Evolutionary conservation across 352 stramenopile genomes (phyloP).

Genomic region (Pythium phragmitis): DNA sequence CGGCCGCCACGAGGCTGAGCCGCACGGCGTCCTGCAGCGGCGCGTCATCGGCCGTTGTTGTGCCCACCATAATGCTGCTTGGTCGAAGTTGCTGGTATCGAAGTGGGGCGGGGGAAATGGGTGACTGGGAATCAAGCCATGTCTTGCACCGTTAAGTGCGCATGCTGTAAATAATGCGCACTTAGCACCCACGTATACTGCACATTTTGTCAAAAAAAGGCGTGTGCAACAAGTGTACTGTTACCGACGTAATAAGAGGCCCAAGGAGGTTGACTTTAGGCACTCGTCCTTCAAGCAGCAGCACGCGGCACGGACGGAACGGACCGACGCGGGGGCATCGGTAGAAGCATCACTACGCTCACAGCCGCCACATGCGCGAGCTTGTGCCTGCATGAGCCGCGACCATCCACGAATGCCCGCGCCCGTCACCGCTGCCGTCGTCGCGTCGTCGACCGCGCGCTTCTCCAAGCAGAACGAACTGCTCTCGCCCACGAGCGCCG

Average conservation of each 20-base stretch:
- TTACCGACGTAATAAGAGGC: neutral
- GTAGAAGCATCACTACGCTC: neutral
- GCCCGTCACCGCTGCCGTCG: slow-evolving; percentile 4
- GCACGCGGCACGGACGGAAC: neutral
- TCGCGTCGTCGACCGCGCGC: slow-evolving; percentile 5
- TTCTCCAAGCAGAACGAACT: slow-evolving; percentile 32
- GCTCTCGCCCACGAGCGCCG: slow-evolving; percentile 50
- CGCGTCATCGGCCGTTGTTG: slow-evolving; percentile 19
- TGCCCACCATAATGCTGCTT: neutral
- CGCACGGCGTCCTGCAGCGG: slow-evolving; percentile 55
- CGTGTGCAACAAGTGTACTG: slow-evolving; percentile 12
- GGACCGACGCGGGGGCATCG: neutral
- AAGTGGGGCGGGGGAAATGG: neutral
- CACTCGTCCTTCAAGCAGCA: neutral
- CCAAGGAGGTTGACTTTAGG: neutral
- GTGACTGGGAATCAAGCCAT: neutral
- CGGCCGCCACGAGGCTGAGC: slow-evolving; percentile 50
- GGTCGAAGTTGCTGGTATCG: neutral
- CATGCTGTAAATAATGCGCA: neutral
- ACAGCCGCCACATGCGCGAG: slow-evolving; percentile 13
- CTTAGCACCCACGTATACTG: neutral
- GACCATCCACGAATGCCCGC: slow-evolving; percentile 22
- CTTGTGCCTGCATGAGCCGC: slow-evolving; percentile 17
- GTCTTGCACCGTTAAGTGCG: slow-evolving; percentile 3
- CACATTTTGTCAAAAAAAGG: neutral